Evolutionary conservation across 2,329 filamentous ascomycete species (phyloP).

Genomic region (Trichoderma oligosporum): DNA sequence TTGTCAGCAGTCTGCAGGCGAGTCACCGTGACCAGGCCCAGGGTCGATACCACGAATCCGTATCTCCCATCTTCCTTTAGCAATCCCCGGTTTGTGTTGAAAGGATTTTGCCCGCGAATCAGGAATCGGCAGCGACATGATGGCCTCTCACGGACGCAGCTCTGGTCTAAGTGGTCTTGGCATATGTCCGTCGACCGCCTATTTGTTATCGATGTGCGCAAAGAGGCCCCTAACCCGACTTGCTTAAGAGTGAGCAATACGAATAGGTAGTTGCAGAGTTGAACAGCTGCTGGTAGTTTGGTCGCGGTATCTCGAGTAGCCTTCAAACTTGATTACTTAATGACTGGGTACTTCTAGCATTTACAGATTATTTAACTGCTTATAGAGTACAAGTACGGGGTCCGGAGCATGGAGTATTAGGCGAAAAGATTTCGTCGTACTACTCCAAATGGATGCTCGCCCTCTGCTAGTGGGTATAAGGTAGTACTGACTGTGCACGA

Average conservation of each 20-base stretch:
- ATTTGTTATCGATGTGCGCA: too few species aligned
- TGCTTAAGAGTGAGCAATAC: too few species aligned
- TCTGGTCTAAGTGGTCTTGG: too few species aligned
- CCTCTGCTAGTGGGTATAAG: background rate
- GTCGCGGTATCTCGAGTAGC: too few species aligned
- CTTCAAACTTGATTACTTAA: too few species aligned
- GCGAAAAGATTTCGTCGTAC: background rate
- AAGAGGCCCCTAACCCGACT: too few species aligned
- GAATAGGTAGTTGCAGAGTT: too few species aligned
- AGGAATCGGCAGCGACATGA: constrained; percentile 15
- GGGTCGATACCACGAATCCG: constrained; percentile 3
- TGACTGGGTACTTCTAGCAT: too few species aligned
- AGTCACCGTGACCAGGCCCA: constrained; percentile 10
- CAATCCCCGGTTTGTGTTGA: background rate
- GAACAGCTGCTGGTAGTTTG: too few species aligned
- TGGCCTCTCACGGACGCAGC: background rate
- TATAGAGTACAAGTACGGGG: background rate
- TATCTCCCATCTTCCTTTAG: constrained; percentile 6
- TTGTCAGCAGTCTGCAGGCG: constrained; percentile 11
- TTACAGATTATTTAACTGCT: background rate
- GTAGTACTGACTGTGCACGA: too few species aligned
- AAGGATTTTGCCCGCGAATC: constrained; percentile 12
- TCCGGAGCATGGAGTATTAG: background rate
- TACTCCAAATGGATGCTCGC: background rate
- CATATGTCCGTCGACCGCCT: background rate